These are phyloP conservation scores for Fusarium domesticum DNA, from an alignment of 2,329 filamentous ascomycete species.

Conservation along the genomic window DNA sequence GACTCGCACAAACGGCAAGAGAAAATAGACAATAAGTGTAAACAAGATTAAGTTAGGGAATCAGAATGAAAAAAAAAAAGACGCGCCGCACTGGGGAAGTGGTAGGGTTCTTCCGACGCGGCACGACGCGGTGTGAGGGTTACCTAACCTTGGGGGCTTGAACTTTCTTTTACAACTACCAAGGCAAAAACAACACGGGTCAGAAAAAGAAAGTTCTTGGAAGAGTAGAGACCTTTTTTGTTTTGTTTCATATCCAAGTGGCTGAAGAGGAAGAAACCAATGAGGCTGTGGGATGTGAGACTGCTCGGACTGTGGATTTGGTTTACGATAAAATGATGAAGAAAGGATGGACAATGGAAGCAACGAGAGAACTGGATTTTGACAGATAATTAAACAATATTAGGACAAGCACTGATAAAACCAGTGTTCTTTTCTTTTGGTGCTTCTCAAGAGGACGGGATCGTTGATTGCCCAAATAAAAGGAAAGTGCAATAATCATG, in stretches of 20 bases:
- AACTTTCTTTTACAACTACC: slow-evolving; percentile 1
- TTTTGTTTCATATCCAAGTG: too few relatives aligned
- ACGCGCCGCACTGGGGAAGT: slow-evolving; percentile 7
- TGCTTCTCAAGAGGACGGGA: too few relatives aligned
- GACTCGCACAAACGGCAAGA: too few relatives aligned
- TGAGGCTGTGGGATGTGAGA: slow-evolving; percentile 9
- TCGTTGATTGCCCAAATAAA: too few relatives aligned
- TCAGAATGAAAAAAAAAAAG: slow-evolving; percentile 3
- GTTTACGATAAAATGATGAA: too few relatives aligned
- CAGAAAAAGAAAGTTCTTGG: slow-evolving; percentile 2
- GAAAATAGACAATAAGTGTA: not conserved
- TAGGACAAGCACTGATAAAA: too few relatives aligned
- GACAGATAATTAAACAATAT: too few relatives aligned
- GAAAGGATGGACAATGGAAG: slow-evolving; percentile 4
- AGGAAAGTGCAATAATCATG: too few relatives aligned
- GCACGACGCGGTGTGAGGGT: slow-evolving; percentile 14
- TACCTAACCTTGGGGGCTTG: slow-evolving; percentile 6
- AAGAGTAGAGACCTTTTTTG: slow-evolving; percentile 7
- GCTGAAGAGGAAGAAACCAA: slow-evolving; percentile 4
- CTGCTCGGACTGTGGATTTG: too few relatives aligned
- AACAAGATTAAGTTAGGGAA: slow-evolving; percentile 1
- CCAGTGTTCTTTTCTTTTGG: too few relatives aligned
- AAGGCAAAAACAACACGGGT: slow-evolving; percentile 1
- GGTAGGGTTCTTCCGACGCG: too few relatives aligned
- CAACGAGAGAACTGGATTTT: too few relatives aligned